Percentiles rank a stretch among this genome's conserved stretches.
phyloP scores from a whole-genome alignment of 2,329 filamentous ascomycete species.

The Sarocladium strictum region DNA sequence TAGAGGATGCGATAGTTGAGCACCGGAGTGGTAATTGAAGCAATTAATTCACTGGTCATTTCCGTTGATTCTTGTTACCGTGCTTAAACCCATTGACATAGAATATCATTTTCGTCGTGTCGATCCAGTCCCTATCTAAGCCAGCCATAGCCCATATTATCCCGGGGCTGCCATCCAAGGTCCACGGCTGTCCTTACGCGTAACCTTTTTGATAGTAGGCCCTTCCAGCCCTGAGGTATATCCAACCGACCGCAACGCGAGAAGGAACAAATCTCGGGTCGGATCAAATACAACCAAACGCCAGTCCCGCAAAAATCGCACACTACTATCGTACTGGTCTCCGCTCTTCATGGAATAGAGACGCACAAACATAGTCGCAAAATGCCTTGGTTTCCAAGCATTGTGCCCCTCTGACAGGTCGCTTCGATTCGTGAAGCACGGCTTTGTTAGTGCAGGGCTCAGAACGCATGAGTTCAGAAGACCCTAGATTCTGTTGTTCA shows the following conservation, averaged over 20 bases:
- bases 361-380: too few relatives aligned
- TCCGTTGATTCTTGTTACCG: slow-evolving; percentile 5
- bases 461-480: neutral
- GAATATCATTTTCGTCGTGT: neutral
- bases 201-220: too few relatives aligned
- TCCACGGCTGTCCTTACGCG: too few relatives aligned
- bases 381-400: too few relatives aligned
- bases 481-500: neutral
- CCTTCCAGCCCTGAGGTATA: neutral
- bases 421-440: too few relatives aligned
- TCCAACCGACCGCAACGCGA: neutral
- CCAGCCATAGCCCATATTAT: neutral
- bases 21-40: too few relatives aligned
- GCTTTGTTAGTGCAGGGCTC: too few relatives aligned
- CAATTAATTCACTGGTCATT: neutral
- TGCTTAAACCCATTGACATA: neutral
- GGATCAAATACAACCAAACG: neutral
- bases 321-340: neutral
- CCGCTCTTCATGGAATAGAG: neutral
- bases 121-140: neutral
- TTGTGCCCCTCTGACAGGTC: too few relatives aligned
- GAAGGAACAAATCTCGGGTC: neutral
- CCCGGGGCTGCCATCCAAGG: neutral
- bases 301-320: neutral
- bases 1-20: too few relatives aligned